Conservation (phyloP, 805 yeast genomes). For the Hanseniaspora singularis region DNA sequence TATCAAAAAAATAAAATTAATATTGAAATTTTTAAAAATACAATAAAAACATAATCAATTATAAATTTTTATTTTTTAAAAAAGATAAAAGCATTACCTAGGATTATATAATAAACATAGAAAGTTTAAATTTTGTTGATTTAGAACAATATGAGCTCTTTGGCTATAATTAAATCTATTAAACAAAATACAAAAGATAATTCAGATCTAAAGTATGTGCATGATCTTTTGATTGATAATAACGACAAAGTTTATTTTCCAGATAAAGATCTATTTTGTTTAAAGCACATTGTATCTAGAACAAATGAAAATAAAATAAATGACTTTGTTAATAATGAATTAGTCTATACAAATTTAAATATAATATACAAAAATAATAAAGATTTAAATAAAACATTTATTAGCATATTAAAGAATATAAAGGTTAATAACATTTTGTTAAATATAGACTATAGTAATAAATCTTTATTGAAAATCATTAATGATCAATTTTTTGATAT, state of each 20-base stretch:
- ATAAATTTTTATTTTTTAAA: no score
- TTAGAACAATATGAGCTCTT: conserved; percentile 3
- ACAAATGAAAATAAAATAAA: conserved; percentile 33
- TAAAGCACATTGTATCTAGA: conserved; percentile 51
- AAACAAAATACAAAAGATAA: conserved; percentile 10
- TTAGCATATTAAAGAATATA: conserved; percentile 1
- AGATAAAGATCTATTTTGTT: conserved; percentile 40
- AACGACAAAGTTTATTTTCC: conserved; percentile 37
- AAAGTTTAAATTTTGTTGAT: no score
- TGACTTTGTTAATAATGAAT: background rate
- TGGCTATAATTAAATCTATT: conserved; percentile 10
- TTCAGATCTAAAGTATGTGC: background rate
- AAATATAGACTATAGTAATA: conserved; percentile 1
- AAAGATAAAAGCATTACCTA: no score
- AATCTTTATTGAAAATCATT: background rate
- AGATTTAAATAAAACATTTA: background rate
- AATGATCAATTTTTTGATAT: background rate
- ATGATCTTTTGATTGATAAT: background rate
- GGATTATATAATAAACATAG: no score
- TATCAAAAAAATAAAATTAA: no score
- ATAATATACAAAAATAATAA: background rate
- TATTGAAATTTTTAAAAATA: no score
- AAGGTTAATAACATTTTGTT: conserved; percentile 4
- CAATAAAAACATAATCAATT: no score
- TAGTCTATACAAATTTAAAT: conserved; percentile 3